phyloP scores from a whole-genome alignment of 1,284 basidiomycete species.

The Ganoderma lucidum region DNA sequence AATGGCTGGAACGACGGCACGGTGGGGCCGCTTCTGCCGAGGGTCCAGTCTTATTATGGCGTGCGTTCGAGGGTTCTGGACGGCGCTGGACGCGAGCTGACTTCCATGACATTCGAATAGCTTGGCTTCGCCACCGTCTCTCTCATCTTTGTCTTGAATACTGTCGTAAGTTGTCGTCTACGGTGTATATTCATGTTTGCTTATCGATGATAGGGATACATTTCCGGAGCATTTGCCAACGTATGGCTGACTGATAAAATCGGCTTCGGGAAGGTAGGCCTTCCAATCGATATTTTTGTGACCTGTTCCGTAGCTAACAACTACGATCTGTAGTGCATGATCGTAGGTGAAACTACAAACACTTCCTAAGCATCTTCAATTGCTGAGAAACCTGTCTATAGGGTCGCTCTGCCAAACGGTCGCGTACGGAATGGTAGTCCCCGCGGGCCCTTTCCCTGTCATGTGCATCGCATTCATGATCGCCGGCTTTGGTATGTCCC shows the following conservation, averaged over 20 bases:
- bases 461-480: slow-evolving; percentile 66
- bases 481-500: slow-evolving; percentile 69
- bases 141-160: slow-evolving; percentile 64
- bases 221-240: slow-evolving; percentile 55
- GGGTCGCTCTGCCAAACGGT: slow-evolving; percentile 47
- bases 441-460: slow-evolving; percentile 71
- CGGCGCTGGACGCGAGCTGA: too few relatives aligned
- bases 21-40: slow-evolving; percentile 64
- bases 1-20: slow-evolving; percentile 71
- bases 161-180: slow-evolving; percentile 47
- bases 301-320: slow-evolving; percentile 28
- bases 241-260: slow-evolving; percentile 57
- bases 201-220: slow-evolving; percentile 49
- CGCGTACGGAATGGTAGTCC: slow-evolving; percentile 62
- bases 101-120: slow-evolving; percentile 33
- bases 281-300: neutral
- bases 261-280: slow-evolving; percentile 62
- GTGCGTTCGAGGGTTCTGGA: slow-evolving; percentile 38
- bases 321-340: neutral
- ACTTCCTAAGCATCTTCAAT: neutral
- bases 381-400: neutral
- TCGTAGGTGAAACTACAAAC: slow-evolving; percentile 28
- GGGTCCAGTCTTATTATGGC: slow-evolving; percentile 60
- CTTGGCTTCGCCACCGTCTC: slow-evolving; percentile 56
- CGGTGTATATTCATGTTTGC: too few relatives aligned